A percentile compares a stretch with the other conserved stretches of the same genome.
Conservation (phyloP, 2,329 filamentous ascomycete genomes). For the Penicillium sp. region DNA sequence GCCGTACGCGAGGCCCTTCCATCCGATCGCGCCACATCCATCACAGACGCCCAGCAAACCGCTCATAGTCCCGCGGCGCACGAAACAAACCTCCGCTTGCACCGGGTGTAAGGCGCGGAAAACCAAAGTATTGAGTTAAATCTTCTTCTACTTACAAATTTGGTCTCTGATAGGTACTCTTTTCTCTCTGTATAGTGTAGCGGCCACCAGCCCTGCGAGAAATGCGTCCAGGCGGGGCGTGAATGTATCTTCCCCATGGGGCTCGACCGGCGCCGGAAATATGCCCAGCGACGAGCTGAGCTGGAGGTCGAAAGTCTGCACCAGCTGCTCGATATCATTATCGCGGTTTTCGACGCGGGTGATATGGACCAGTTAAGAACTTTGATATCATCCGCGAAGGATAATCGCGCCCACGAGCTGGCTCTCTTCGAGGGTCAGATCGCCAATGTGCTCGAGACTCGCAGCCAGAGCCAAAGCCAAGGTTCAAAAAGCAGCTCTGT, state of each 20-base stretch:
- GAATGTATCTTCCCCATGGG: constrained; percentile 8
- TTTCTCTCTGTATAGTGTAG: not conserved
- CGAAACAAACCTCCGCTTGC: not conserved
- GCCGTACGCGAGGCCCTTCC: not conserved
- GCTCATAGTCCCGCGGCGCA: not conserved
- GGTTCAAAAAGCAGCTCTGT: not conserved
- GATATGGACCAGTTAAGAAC: not conserved
- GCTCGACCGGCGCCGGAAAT: constrained; percentile 6
- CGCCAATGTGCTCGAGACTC: not conserved
- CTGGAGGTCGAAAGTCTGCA: constrained; percentile 1
- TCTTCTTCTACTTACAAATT: not conserved
- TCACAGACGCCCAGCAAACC: not conserved
- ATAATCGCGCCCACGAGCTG: not conserved
- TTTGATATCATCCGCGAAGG: not conserved
- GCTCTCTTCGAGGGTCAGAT: not conserved
- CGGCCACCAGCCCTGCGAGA: constrained; percentile 6
- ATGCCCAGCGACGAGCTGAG: constrained; percentile 2
- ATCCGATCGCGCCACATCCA: not conserved
- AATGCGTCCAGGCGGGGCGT: not conserved
- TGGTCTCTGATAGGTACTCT: not conserved
- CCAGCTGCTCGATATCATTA: not conserved
- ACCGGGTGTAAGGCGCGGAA: constrained; percentile 1
- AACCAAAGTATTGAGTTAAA: not conserved
- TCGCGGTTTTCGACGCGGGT: not conserved
- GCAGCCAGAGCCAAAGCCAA: not conserved